A percentile compares a stretch with the other conserved stretches of the same genome.
These are phyloP conservation scores for Leccinum ponderosum DNA, from an alignment of 1,284 basidiomycete genomes.

Conservation along the genomic window DNA sequence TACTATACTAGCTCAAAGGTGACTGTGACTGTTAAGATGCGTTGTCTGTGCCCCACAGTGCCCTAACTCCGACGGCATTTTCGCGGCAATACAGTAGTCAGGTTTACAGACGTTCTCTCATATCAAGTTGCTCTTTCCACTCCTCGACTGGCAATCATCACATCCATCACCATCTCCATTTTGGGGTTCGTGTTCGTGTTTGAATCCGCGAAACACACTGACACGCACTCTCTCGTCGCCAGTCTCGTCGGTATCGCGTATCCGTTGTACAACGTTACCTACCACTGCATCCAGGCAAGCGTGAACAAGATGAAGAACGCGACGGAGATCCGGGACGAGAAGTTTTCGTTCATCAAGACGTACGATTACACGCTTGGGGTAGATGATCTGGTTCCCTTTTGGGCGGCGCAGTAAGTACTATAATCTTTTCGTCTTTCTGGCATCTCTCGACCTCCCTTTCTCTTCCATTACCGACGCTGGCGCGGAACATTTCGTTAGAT, in stretches of 20 bases:
- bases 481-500: constrained; percentile 49
- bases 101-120: constrained; percentile 12
- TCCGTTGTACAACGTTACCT: constrained; percentile 58
- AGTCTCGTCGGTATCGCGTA: constrained; percentile 57
- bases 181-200: constrained; percentile 43
- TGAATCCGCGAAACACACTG: background rate
- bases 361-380: background rate
- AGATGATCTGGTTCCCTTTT: background rate
- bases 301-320: background rate
- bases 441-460: background rate
- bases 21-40: too few relatives aligned
- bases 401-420: background rate
- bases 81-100: background rate
- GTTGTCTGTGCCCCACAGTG: too few relatives aligned
- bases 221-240: background rate
- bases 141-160: constrained; percentile 50
- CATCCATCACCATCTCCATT: constrained; percentile 49
- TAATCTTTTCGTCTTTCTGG: background rate
- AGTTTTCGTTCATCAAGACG: background rate
- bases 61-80: too few relatives aligned
- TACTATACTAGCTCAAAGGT: too few relatives aligned
- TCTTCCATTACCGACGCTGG: constrained; percentile 39
- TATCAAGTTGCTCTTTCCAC: constrained; percentile 53
- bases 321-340: background rate
- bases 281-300: constrained; percentile 35